phyloP scores from a whole-genome alignment of 2,329 filamentous ascomycete genomes.

The Sporothrix inflata region DNA sequence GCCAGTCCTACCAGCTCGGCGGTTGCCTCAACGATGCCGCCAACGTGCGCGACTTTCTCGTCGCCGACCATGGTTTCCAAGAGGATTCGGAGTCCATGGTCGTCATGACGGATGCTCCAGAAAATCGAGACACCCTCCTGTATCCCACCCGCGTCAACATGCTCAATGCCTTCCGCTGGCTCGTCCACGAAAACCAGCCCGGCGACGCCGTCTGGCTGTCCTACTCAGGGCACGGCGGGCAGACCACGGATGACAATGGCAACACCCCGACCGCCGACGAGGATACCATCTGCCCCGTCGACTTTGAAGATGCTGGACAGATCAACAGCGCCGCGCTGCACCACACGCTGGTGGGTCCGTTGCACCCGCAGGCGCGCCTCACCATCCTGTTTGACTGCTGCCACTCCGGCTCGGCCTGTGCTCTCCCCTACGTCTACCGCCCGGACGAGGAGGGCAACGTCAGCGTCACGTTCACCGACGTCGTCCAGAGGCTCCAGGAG shows the following conservation, averaged over 20 bases:
- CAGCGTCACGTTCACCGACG: constrained; percentile 47
- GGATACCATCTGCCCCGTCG: constrained; percentile 58
- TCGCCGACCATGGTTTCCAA: constrained; percentile 44
- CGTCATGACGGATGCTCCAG: constrained; percentile 42
- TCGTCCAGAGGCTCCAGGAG: constrained; percentile 47
- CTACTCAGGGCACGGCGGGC: constrained; percentile 63
- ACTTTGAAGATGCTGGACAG: constrained; percentile 56
- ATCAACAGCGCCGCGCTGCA: constrained; percentile 57
- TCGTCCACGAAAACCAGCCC: constrained; percentile 53
- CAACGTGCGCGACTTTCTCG: constrained; percentile 45
- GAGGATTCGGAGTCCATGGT: constrained; percentile 40
- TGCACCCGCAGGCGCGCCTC: constrained; percentile 55
- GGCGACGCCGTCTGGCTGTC: constrained; percentile 58
- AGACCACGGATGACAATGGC: constrained; percentile 52
- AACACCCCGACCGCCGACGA: constrained; percentile 40
- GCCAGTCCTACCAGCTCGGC: constrained; percentile 58
- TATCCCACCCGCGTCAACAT: constrained; percentile 44
- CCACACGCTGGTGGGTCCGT: constrained; percentile 53
- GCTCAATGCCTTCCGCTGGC: constrained; percentile 59
- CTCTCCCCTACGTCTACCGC: constrained; percentile 62
- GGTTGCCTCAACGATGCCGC: constrained; percentile 54
- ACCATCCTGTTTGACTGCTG: constrained; percentile 65
- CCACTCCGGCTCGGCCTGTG: constrained; percentile 62
- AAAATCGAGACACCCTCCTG: constrained; percentile 42
- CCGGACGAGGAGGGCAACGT: constrained; percentile 60